phyloP scores from a whole-genome alignment of 805 yeast species.

The Priceomyces carsonii region DNA sequence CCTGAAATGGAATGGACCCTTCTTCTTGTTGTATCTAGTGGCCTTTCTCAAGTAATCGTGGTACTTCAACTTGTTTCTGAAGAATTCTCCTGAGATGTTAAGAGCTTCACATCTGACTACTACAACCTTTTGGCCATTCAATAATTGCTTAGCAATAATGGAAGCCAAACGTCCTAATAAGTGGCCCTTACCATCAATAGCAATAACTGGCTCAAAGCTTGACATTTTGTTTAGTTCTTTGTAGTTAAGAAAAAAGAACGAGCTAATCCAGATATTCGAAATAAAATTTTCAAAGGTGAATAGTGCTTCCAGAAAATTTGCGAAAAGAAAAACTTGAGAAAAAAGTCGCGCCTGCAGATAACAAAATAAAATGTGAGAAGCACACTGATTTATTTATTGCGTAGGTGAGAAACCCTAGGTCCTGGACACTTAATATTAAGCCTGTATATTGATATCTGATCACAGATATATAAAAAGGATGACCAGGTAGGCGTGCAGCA shows the following conservation, averaged over 20 bases:
- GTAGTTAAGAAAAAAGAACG: conserved; percentile 5
- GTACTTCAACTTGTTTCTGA: conserved; percentile 99
- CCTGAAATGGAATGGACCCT: conserved; percentile 99
- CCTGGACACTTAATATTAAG: background rate
- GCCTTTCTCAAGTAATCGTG: conserved; percentile 99
- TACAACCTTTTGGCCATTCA: conserved; percentile 97
- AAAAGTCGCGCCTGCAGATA: conserved; percentile 1
- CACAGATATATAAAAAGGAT: too few species aligned
- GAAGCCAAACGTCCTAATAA: conserved; percentile 99
- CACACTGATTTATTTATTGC: background rate
- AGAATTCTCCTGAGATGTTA: conserved; percentile 99
- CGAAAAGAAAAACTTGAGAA: conserved; percentile 3
- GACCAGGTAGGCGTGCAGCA: too few species aligned
- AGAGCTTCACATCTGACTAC: conserved; percentile 97
- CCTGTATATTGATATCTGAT: too few species aligned
- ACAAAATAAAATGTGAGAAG: conserved; percentile 1
- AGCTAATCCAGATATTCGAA: conserved; percentile 2
- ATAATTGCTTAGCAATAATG: conserved; percentile 95
- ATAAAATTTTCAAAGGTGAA: conserved; percentile 6
- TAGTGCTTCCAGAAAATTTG: conserved; percentile 6
- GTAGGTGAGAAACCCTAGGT: conserved; percentile 3
- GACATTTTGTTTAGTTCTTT: conserved; percentile 49
- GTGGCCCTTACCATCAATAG: conserved; percentile 99
- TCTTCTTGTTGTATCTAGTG: conserved; percentile 96
- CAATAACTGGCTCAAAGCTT: conserved; percentile 95